Conservation (phyloP, 306 rosid species). For the Cicer yamashitae region DNA sequence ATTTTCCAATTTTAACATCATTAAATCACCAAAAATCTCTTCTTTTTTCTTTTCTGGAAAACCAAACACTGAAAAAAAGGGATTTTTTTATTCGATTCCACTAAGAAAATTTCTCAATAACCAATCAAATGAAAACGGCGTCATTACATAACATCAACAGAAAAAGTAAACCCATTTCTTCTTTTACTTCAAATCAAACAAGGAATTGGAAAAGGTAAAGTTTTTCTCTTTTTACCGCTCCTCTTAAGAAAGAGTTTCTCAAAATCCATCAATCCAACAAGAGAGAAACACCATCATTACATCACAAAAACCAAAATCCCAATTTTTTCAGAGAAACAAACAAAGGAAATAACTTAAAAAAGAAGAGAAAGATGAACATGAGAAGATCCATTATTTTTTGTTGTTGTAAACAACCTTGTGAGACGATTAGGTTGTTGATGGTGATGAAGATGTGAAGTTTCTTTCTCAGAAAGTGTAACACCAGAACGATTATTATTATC, state of each 20-base stretch:
- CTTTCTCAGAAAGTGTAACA: conserved; percentile 55
- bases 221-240: neutral
- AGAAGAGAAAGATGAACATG: neutral
- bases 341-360: neutral
- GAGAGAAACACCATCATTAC: conserved; percentile 13
- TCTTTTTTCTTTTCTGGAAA: neutral
- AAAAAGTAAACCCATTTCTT: neutral
- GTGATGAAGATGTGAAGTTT: conserved; percentile 52
- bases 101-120: neutral
- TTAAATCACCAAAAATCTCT: neutral
- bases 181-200: neutral
- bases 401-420: conserved; percentile 55
- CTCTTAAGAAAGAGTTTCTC: neutral
- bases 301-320: conserved; percentile 3
- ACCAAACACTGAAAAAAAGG: too few relatives aligned
- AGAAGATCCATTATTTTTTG: conserved; percentile 9
- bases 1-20: neutral
- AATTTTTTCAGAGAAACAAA: conserved; percentile 13
- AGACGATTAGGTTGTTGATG: conserved; percentile 61
- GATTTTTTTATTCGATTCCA: neutral
- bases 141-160: neutral
- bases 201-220: neutral
- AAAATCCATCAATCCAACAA: neutral
- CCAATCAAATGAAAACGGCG: neutral
- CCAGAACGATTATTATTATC: conserved; percentile 59